Evolutionary conservation across 2,329 filamentous ascomycete species (phyloP), one percentile per base, ranked within the genome.

Genomic region (Pezicula neosporulosa): DNA sequence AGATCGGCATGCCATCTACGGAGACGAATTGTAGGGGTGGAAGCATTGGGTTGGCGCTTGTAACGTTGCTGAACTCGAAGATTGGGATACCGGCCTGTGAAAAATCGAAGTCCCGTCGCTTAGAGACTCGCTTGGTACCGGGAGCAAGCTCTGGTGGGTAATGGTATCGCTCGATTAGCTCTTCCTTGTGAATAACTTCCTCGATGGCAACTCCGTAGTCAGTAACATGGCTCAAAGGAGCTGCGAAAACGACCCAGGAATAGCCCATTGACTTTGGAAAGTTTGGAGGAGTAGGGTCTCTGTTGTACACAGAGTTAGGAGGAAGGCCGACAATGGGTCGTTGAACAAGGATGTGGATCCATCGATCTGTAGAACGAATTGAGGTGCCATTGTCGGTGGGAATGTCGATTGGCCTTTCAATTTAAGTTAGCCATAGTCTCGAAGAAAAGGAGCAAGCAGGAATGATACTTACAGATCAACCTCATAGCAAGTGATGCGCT

Each of bases 21-120:
- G 44, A 52, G 3, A 57, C 48, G 27, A 56, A 57, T 12, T 33
- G 28, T 18, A 38, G 19, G 13, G 8, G 4, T n/a, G 19, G 10
- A 2, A 4, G 9, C 27, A 41, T 27, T 24, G 27, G 35, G 6
- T 9, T 19, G 3, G n/a, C 3, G 2, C 21, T 21, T 5, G 10
- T 19, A 3, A 36, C 35, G 4, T 28, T 48, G 6, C 43, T 51
- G 53, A 65, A 66, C 43, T 66, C 63, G 44, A 66, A 66, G 50
- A 65, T 47, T 0, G 64, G 63, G 1, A 55, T 21, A n/a, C 63
- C 63, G 41, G 54, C 51, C 51, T 55, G 56, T 3, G 59, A 62
- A 49, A 66, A 58, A 18, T 65, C 60, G 48, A 59, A 61, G 47
- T 66, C 62, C 37, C 44, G 54, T 24, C 62, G 55, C 39, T 60